Conservation (phyloP, 768 basidiomycete species). For the Pholiota microspora region DNA sequence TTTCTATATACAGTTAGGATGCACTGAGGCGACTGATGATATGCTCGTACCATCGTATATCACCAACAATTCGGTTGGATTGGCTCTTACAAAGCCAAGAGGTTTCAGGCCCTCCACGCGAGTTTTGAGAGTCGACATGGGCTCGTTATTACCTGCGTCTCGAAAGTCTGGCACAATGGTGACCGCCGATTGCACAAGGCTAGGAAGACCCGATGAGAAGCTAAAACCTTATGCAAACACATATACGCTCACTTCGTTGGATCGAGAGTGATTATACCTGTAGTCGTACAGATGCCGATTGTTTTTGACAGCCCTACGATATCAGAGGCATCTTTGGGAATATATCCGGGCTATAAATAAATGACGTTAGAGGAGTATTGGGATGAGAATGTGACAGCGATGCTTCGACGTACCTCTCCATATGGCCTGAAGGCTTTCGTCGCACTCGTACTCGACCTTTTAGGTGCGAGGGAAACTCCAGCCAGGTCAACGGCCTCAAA, state of each 20-base stretch:
- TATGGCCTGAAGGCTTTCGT: slow-evolving; percentile 54
- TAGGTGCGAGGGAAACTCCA: slow-evolving; percentile 33
- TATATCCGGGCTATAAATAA: slow-evolving; percentile 64
- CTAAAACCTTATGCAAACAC: neutral
- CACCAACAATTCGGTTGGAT: slow-evolving; percentile 58
- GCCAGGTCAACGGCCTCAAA: slow-evolving; percentile 51
- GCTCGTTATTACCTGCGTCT: slow-evolving; percentile 33
- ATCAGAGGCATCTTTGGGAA: slow-evolving; percentile 69
- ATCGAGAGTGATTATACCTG: slow-evolving; percentile 64
- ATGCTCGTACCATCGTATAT: slow-evolving; percentile 66
- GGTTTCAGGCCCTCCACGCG: slow-evolving; percentile 58
- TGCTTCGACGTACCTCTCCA: slow-evolving; percentile 54
- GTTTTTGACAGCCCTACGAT: slow-evolving; percentile 60
- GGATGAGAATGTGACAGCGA: neutral
- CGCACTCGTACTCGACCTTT: slow-evolving; percentile 27
- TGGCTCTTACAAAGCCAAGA: slow-evolving; percentile 63
- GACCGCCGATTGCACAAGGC: slow-evolving; percentile 39
- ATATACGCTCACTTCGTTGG: slow-evolving; percentile 59
- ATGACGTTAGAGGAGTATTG: neutral
- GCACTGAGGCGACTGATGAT: neutral
- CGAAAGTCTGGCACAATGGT: slow-evolving; percentile 61
- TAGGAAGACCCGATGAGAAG: slow-evolving; percentile 16
- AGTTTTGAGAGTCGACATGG: slow-evolving; percentile 52
- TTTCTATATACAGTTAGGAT: slow-evolving; percentile 35
- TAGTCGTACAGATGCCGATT: slow-evolving; percentile 62